A percentile compares a stretch with the other conserved stretches of the same genome.
phyloP scores from a whole-genome alignment of 495 filamentous ascomycete genomes.

The Penicillium macrosclerotiorum region DNA sequence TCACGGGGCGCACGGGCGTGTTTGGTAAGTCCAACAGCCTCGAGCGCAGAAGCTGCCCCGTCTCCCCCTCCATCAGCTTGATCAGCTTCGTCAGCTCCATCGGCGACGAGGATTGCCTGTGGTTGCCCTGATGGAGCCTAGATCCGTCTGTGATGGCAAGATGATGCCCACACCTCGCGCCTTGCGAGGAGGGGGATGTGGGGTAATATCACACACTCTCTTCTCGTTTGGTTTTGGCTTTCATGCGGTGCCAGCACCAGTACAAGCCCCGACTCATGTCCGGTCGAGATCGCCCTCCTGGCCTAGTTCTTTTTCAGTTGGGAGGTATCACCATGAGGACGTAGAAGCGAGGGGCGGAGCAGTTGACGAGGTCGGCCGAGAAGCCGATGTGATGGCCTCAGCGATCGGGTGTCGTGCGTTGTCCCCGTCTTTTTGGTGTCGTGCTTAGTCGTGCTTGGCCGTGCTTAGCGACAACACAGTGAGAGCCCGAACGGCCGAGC shows the following conservation, averaged over 20 bases:
- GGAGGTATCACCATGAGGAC: too few relatives aligned
- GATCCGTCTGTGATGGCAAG: conserved; percentile 11
- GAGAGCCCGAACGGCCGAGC: neutral
- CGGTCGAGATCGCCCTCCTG: conserved; percentile 4
- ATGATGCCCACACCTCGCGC: conserved; percentile 16
- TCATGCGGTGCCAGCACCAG: conserved; percentile 6
- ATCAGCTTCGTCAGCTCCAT: conserved; percentile 8
- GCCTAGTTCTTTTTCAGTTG: too few relatives aligned
- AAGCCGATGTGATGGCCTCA: neutral
- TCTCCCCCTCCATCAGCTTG: neutral
- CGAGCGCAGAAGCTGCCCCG: too few relatives aligned
- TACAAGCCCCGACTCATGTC: conserved; percentile 9
- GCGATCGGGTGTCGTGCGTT: too few relatives aligned
- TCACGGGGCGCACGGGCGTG: conserved; percentile 23
- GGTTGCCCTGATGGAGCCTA: conserved; percentile 10
- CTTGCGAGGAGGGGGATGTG: conserved; percentile 9
- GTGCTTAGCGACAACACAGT: too few relatives aligned
- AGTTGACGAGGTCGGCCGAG: too few relatives aligned
- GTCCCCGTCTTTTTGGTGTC: too few relatives aligned
- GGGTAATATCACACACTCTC: conserved; percentile 16
- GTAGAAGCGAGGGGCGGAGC: too few relatives aligned
- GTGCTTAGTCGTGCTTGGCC: too few relatives aligned
- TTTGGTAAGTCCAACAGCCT: too few relatives aligned
- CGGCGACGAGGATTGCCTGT: conserved; percentile 7
- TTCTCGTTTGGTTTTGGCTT: too few relatives aligned